Conservation (phyloP, 2,329 filamentous ascomycete species). For the Aspergillus awamori region DNA sequence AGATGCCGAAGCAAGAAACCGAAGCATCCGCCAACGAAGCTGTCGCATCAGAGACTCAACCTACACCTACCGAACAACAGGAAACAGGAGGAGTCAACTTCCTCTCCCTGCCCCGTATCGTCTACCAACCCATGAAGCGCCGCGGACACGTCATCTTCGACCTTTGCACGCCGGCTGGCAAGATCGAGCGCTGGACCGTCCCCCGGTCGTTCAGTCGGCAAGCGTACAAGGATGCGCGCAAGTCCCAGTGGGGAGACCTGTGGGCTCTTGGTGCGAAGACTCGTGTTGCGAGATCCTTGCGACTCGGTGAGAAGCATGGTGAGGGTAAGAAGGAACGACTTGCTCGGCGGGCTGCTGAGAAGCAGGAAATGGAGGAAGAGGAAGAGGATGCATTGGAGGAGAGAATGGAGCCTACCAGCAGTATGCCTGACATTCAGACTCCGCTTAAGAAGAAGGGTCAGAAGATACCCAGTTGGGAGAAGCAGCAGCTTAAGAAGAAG, state of each 20-base stretch:
- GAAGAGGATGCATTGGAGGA: constrained; percentile 25
- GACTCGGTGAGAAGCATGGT: constrained; percentile 57
- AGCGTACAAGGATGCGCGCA: constrained; percentile 90
- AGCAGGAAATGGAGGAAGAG: constrained; percentile 29
- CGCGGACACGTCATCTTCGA: constrained; percentile 87
- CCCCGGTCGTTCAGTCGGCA: constrained; percentile 77
- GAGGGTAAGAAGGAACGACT: constrained; percentile 45
- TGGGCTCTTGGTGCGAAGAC: constrained; percentile 97
- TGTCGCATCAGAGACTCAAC: constrained; percentile 5
- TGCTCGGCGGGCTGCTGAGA: constrained; percentile 40
- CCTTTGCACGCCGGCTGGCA: constrained; percentile 82
- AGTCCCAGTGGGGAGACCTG: constrained; percentile 86
- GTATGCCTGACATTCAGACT: constrained; percentile 18
- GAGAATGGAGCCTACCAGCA: constrained; percentile 12
- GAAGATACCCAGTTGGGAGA: constrained; percentile 46
- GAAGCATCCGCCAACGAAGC: constrained; percentile 14
- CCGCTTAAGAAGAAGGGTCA: constrained; percentile 37
- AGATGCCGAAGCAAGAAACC: constrained; percentile 25
- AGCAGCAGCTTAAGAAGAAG: constrained; percentile 48
- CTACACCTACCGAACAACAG: constrained; percentile 5
- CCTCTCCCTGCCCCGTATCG: constrained; percentile 73
- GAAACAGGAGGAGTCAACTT: constrained; percentile 47
- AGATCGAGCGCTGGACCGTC: constrained; percentile 91
- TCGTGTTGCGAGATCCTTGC: constrained; percentile 63
- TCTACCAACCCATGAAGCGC: constrained; percentile 83